Evolutionary conservation across 257 asterid species (phyloP), one percentile per base, ranked within the genome.

Genomic region (Knoxia roxburghii): DNA sequence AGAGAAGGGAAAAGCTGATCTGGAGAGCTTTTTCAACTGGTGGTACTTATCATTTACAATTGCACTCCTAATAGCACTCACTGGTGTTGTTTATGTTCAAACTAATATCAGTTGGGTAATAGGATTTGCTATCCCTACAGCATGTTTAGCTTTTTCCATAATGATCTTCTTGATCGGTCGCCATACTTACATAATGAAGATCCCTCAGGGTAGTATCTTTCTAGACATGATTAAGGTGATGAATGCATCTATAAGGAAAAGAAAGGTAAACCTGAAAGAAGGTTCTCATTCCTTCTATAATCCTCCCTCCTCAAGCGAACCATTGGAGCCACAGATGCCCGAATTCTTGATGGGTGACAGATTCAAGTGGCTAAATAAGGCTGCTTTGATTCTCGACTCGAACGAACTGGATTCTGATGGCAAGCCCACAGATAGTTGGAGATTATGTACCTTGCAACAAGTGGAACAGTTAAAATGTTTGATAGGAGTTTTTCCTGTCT

Each of bases 21-120:
- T 90, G 24, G 86, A 83, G 71, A 82, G 86, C 79, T 90, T 90
- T 89, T 86, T 88, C 81, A 85, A 88, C 55, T 90, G 95, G 97
- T 90, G 97, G 97, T 90, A 85, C 73, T 77, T 90, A 10, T 85
- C 93, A 10, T 90, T 90, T 79, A 88, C 97, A 5, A 32, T 83
- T 23, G 97, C 95, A 17, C 90, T 90, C 53, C 23, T 88, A 6
- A 72, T 90, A 18, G 95, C 95, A 30, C 85, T 90, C 67, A 84
- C 92, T 0, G 81, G 68, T 0, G 96, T 88, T 15, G 80, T 90
- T 76, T 90, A 90, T 43, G 51, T 90, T 20, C 95, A 90, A 75
- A 90, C 97, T 0, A 81, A 86, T 68, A 39, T 90, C 77, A 90
- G 96, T 48, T 90, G 97, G 97, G 45, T 66, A 27, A 32, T 81